Evolutionary conservation across 768 basidiomycete species (phyloP).

Genomic region (Pulveroboletus frians): DNA sequence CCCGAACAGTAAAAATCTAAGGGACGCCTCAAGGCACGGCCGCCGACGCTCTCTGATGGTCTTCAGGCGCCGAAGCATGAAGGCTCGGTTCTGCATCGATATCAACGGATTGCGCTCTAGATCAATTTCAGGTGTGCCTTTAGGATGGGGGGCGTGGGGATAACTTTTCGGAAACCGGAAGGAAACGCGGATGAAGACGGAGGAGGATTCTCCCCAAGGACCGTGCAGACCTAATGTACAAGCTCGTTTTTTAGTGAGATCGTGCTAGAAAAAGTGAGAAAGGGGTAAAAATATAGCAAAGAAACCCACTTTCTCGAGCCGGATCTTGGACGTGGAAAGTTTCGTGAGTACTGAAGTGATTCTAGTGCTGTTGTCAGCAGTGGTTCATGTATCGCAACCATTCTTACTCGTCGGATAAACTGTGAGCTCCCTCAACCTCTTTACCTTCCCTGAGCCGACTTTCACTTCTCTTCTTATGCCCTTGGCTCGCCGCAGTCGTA

Average conservation of each 20-base stretch:
- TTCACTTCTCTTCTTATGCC: conserved; percentile 40
- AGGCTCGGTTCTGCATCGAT: conserved; percentile 68
- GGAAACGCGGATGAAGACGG: conserved; percentile 80
- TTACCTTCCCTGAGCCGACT: conserved; percentile 34
- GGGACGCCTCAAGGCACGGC: conserved; percentile 80
- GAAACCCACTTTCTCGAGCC: conserved; percentile 72
- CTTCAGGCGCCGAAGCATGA: conserved; percentile 72
- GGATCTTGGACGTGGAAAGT: conserved; percentile 64
- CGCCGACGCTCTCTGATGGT: conserved; percentile 64
- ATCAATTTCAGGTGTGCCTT: conserved; percentile 68
- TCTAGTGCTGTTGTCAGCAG: conserved; percentile 33
- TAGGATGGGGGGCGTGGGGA: conserved; percentile 56
- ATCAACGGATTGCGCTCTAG: conserved; percentile 82
- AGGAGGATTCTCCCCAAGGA: conserved; percentile 85
- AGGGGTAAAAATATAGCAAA: not conserved
- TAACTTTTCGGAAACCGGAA: conserved; percentile 88
- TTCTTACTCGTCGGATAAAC: conserved; percentile 70
- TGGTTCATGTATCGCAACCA: not conserved
- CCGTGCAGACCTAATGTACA: conserved; percentile 85
- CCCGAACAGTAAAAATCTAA: conserved; percentile 73
- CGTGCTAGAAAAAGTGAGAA: conserved; percentile 41
- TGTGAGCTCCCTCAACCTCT: conserved; percentile 38
- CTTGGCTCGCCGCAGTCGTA: not conserved
- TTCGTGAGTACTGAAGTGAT: conserved; percentile 69
- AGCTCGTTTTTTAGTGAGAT: conserved; percentile 65